These are phyloP conservation scores for Omphalea diandra DNA, from an alignment of 441 rosid species.

Conservation along the genomic window DNA sequence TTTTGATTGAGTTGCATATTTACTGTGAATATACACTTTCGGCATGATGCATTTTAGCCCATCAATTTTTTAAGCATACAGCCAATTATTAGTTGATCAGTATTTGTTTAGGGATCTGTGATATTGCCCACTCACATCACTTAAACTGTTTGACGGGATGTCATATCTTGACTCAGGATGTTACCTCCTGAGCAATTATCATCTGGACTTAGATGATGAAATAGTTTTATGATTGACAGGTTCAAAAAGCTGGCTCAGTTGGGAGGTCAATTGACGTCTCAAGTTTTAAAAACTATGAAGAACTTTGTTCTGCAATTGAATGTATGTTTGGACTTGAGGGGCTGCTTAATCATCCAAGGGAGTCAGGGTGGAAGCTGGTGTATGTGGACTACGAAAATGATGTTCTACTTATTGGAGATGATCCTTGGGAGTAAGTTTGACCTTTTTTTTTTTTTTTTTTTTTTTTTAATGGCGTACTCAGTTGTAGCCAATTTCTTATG, in stretches of 20 bases:
- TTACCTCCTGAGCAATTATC: too few species aligned
- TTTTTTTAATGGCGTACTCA: background rate
- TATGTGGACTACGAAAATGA: slow-evolving; percentile 97
- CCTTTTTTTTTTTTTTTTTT: background rate
- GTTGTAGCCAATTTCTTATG: slow-evolving; percentile 1
- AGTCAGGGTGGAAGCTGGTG: slow-evolving; percentile 91
- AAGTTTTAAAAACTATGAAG: slow-evolving; percentile 73
- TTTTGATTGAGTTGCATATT: background rate
- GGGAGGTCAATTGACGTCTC: slow-evolving; percentile 97
- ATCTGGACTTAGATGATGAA: background rate
- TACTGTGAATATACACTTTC: background rate
- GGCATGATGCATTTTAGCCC: background rate
- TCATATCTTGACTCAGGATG: too few species aligned
- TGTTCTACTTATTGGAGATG: slow-evolving; percentile 95
- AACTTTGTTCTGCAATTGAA: slow-evolving; percentile 79
- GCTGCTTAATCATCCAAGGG: slow-evolving; percentile 71
- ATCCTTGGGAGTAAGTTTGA: slow-evolving; percentile 94
- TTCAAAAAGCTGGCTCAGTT: slow-evolving; percentile 95
- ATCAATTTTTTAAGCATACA: background rate
- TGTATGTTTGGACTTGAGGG: slow-evolving; percentile 96
- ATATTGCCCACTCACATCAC: background rate
- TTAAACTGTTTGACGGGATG: too few species aligned
- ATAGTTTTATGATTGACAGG: slow-evolving; percentile 43
- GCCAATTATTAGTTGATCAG: background rate
- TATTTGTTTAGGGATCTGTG: background rate